phyloP scores from a whole-genome alignment of 2,329 filamentous ascomycete species.

The Colletotrichum theobromicola region DNA sequence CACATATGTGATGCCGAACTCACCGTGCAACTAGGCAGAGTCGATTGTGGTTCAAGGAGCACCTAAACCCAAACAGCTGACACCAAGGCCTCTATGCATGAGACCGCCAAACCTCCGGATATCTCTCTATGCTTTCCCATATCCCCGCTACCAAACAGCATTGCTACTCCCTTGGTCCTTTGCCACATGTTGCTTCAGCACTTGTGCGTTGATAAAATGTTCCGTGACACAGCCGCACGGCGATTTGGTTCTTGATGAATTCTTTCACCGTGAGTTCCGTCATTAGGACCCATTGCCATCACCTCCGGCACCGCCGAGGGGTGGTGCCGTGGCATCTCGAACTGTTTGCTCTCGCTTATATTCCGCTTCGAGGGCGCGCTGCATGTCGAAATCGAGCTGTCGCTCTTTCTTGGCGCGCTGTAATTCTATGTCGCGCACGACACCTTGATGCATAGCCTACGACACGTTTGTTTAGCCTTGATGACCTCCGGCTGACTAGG shows the following conservation, averaged over 20 bases:
- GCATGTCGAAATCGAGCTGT: slow-evolving; percentile 93
- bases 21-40: not conserved
- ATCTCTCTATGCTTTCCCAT: not conserved
- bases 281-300: not conserved
- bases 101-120: not conserved
- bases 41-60: not conserved
- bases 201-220: not conserved
- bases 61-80: not conserved
- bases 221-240: not conserved
- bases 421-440: slow-evolving; percentile 93
- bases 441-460: slow-evolving; percentile 94
- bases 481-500: not conserved
- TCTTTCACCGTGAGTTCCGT: not conserved
- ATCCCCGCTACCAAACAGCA: not conserved
- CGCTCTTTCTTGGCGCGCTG: slow-evolving; percentile 89
- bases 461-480: not conserved
- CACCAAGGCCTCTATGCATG: not conserved
- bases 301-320: not conserved
- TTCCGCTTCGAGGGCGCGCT: slow-evolving; percentile 82
- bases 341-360: slow-evolving; percentile 90
- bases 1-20: not conserved
- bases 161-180: not conserved
- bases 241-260: not conserved
- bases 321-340: slow-evolving; percentile 42
- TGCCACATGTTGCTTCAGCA: not conserved